Conservation (phyloP, 208 protist species). For the Leishmania lainsoni region DNA sequence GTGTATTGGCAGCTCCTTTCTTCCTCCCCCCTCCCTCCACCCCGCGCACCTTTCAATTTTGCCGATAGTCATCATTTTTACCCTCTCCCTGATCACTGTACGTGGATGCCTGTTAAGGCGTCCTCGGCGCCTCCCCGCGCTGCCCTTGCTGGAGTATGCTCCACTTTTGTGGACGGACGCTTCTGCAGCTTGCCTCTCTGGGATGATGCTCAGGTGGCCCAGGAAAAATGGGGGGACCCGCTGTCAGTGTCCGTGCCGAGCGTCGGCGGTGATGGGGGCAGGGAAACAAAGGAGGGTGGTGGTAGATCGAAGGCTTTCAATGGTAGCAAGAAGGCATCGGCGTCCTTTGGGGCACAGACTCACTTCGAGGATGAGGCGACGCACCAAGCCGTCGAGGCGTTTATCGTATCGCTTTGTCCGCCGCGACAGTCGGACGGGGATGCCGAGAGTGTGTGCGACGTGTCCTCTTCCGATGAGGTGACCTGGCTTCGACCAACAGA, state of each 20-base stretch:
- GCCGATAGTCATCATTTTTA: background rate
- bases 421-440: background rate
- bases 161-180: constrained; percentile 23
- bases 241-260: constrained; percentile 24
- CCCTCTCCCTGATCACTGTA: background rate
- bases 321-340: background rate
- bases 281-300: constrained; percentile 1
- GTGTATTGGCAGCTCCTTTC: background rate
- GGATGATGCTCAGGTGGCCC: constrained; percentile 74
- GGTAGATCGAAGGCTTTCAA: constrained; percentile 7
- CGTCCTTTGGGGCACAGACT: background rate
- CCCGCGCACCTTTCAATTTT: background rate
- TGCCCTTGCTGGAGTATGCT: background rate
- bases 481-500: constrained; percentile 71
- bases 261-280: constrained; percentile 3
- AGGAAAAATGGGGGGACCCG: constrained; percentile 77
- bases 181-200: constrained; percentile 56
- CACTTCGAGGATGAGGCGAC: constrained; percentile 21
- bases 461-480: constrained; percentile 19
- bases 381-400: constrained; percentile 10
- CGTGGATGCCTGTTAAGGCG: constrained; percentile 12
- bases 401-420: constrained; percentile 7
- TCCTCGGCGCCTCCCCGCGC: background rate
- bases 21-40: background rate
- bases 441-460: background rate